Base-by-base conservation (phyloP, 108 stramenopile species). In the Cyclostephanos tholiformis region DNA sequence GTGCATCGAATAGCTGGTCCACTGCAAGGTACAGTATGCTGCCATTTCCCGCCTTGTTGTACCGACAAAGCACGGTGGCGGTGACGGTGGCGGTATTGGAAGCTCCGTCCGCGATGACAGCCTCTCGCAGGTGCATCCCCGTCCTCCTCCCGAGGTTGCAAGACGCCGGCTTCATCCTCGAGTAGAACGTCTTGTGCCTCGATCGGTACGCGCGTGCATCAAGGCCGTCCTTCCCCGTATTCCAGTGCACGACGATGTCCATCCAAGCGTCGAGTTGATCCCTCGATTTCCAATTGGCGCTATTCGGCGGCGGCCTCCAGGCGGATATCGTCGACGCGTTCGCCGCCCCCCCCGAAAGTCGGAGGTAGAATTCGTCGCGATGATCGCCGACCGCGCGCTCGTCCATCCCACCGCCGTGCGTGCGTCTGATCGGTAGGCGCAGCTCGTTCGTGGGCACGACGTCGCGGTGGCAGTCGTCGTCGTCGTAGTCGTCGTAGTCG, bases 151-250 rank as follows among this genome's bases (percentile, higher is more conserved):
- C 80, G 0, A 81, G 57, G 35, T 81, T 74, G 39, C 63, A 67
- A 11, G 57, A 56, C 26, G 71, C 74, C 11, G 80, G 74, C 36
- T 82, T 82, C 80, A 82, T 74, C 39, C 71, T 63, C 35, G 68
- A 70, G 49, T 82, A 82, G 69, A 74, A 82, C 26, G 74, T 75
- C 53, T 82, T 82, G 70, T 82, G 69, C 50, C 75, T 75, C n/a
- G 80, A 56, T 9, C 80, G 74, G 30, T 75, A 82, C 39, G 67
- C 74, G 6, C 74, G 69, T 17, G 74, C 69, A 17, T 82, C 80
- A 58, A 82, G 6, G 2, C 80, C 80, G 49, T 75, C 74, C 35
- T 64, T 74, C 4, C 80, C 80, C 0, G 80, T 82, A 43, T 66
- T 64, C 80, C 80, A 82, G 32, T 75, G 55, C 25, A 19, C 41